Evolutionary conservation across 2,329 filamentous ascomycete genomes (phyloP).

Genomic region (Cryphonectria carpinicola): DNA sequence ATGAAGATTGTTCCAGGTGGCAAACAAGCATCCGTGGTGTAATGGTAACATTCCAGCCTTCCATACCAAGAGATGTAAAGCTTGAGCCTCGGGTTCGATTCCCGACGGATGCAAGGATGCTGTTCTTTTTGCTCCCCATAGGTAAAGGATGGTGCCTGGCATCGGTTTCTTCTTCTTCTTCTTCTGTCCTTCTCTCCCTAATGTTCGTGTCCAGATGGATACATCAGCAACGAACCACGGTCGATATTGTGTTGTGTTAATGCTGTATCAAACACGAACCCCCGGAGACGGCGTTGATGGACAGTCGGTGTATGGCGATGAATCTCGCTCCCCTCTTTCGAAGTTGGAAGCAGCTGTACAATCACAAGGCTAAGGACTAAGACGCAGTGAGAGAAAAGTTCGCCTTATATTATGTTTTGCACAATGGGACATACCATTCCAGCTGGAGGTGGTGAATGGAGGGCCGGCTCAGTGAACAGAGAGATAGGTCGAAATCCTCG

Average conservation of each 20-base stretch:
- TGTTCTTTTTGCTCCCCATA: neutral
- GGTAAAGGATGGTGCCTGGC: neutral
- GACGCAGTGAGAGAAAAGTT: neutral
- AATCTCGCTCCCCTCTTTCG: neutral
- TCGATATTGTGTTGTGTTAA: neutral
- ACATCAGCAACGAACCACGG: neutral
- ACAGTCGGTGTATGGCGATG: neutral
- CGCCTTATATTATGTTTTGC: neutral
- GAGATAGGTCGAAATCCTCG: neutral
- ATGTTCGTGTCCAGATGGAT: too few relatives aligned
- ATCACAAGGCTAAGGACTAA: neutral
- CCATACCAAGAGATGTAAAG: conserved; percentile 13
- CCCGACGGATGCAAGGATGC: conserved; percentile 12
- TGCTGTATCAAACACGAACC: neutral
- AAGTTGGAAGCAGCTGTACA: too few relatives aligned
- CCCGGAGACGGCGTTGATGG: neutral
- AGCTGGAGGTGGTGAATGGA: neutral
- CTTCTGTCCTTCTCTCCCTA: too few relatives aligned
- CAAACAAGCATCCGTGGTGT: conserved; percentile 20
- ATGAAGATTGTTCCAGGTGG: neutral
- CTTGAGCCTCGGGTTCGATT: conserved; percentile 23
- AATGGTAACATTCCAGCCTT: conserved; percentile 25
- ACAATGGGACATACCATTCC: neutral
- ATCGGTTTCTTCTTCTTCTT: neutral
- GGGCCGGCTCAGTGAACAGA: neutral